Evolutionary conservation across 1,139 yeast genomes (phyloP).

Genomic region (Yamadazyma trypodendri): DNA sequence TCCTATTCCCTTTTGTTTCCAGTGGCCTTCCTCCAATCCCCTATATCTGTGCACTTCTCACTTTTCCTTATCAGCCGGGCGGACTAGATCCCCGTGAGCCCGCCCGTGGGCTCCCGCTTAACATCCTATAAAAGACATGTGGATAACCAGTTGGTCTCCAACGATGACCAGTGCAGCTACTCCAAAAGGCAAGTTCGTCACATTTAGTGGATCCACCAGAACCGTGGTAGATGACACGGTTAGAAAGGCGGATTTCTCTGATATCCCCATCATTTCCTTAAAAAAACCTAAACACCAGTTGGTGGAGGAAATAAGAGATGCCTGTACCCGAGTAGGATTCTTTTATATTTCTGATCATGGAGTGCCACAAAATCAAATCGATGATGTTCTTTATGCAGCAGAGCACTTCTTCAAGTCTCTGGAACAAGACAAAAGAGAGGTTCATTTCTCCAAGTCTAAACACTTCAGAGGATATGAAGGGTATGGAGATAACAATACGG

Average conservation of each 20-base stretch:
- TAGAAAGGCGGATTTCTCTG: slow-evolving; percentile 15
- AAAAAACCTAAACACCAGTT: slow-evolving; percentile 7
- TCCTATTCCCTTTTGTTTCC: no score
- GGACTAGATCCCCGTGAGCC: no score
- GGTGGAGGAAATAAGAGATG: slow-evolving; percentile 12
- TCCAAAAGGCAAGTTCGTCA: slow-evolving; percentile 9
- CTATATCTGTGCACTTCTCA: no score
- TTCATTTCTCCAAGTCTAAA: slow-evolving; percentile 15
- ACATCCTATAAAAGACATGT: no score
- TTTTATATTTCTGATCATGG: slow-evolving; percentile 16
- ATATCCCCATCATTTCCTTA: slow-evolving; percentile 16
- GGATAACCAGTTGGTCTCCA: no score
- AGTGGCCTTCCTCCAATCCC: no score
- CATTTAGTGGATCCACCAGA: slow-evolving; percentile 14
- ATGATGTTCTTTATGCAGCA: slow-evolving; percentile 9
- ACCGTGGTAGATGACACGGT: slow-evolving; percentile 10
- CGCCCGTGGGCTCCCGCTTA: no score
- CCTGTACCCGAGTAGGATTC: slow-evolving; percentile 16
- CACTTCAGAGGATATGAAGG: slow-evolving; percentile 18
- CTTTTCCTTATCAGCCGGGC: no score
- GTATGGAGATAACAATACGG: slow-evolving; percentile 16
- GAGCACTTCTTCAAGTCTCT: slow-evolving; percentile 14
- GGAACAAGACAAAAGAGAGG: slow-evolving; percentile 11
- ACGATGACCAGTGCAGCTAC: not conserved
- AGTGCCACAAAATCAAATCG: slow-evolving; percentile 11